Evolutionary conservation across 805 yeast genomes (phyloP), one percentile per base, ranked within the genome.

Genomic region (Kazachstania bromeliacearum): DNA sequence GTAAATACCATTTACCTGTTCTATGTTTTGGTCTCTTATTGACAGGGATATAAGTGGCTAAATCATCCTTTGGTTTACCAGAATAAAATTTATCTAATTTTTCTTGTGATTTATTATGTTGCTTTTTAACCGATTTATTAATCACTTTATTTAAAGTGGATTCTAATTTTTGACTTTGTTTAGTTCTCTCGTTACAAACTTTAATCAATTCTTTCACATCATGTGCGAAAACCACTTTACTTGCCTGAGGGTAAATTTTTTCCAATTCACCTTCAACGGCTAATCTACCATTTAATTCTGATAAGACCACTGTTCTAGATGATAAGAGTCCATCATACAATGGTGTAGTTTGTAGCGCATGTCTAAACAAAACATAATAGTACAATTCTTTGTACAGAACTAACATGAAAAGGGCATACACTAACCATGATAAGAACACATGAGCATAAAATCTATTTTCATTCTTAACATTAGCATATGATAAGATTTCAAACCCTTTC

Each of bases 21-120:
- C 74, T 74, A 60, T 85, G 89, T 23, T 84, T 79, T 33, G 96
- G 96, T 48, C 89, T 73, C 66, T 85, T 87, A 60, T 81, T 79
- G 33, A 62, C 65, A 4, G 73, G 70, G 42, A 85, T 75, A 57
- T 83, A 85, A 30, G 75, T 66, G 43, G 68, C 66, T 33, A 78
- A 50, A 42, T 71, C 78, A 51, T 77, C 67, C 36, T 65, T 70
- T 4, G 81, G 78, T 43, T 67, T 69, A 15, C 81, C 78, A 13
- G 47, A 42, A 27, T 45, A 42, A 15, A 48, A 34, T 34, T 48
- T 46, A 9, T 42, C 53, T 9, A 71, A 67, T 12, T 36, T 31
- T 49, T 70, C 65, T 24, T 67, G 64, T 56, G 80, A 79, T 59
- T 81, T 79, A 55, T 79, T 79, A 31, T 58, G 50, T 51, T 73